Evolutionary conservation across 106 monocot genomes (phyloP), one percentile per base, ranked within the genome.

Genomic region (Dendrobium nobile): DNA sequence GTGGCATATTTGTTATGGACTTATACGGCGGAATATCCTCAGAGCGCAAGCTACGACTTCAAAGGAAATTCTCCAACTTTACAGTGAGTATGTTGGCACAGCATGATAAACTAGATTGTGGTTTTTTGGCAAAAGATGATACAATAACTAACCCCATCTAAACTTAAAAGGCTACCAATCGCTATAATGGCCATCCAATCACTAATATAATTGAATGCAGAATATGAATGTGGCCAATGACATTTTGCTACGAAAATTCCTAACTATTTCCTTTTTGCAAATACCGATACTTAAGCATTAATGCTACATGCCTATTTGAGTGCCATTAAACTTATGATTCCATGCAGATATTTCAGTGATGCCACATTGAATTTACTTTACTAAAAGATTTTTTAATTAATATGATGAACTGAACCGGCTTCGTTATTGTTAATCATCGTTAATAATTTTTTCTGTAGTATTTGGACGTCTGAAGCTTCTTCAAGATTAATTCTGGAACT

Each of bases 1-100:
- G 98, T 72, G 98, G 94, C 47, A 95, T 98, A 56, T 98, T 98
- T 84, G 89, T 91, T 19, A 98, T 98, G 98, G 98, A 98, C 84
- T 47, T 98, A 13, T 97, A 97, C 87, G 98, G 98, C 11, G 98
- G 98, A 54, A 79, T 87, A 80, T 98, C 98, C 54, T 95, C 98
- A 41, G 98, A 98, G 80, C 72, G 86, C 78, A 91, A 89, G 78
- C 75, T 95, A 54, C 89, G 84, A 40, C 94, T 98, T 54, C 89
- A 84, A 51, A 88, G 91, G 79, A 92, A 80, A 82, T 93, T 92
- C 77, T 77, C 98, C 41, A 84, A 80, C 79, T 98, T 94, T 59
- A 94, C 89, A 43, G 96, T 97, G 82, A 90, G 86, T 84, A 22
- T 10, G 3, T 59, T 22, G 59, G 20, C 22, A 6, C 18, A n/a